These are phyloP conservation scores for Sporothrix luriei DNA, from an alignment of 2,329 filamentous ascomycete genomes.

Conservation along the genomic window DNA sequence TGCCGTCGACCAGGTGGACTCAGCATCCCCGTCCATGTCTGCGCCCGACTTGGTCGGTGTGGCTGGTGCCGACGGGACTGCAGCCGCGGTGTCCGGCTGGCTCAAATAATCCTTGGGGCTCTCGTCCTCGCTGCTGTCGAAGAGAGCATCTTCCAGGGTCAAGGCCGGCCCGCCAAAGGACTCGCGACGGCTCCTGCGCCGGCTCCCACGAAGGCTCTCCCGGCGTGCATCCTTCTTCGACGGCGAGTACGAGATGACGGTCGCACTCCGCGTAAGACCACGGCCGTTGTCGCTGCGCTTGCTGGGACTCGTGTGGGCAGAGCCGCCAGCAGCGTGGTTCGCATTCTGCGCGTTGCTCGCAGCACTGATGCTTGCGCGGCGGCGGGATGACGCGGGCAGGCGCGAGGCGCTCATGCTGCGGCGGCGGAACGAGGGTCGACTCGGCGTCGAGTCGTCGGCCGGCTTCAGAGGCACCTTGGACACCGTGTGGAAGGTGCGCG, in stretches of 20 bases:
- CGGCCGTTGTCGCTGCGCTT: conserved; percentile 1
- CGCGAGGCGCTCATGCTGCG: conserved; percentile 56
- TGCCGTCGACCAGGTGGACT: conserved; percentile 55
- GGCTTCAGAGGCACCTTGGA: conserved; percentile 76
- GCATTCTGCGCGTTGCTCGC: background rate
- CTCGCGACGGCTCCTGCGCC: conserved; percentile 38
- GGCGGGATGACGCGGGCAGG: conserved; percentile 47
- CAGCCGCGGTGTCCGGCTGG: background rate
- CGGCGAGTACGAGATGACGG: conserved; percentile 59
- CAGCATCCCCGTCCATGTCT: conserved; percentile 33
- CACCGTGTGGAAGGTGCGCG: conserved; percentile 68
- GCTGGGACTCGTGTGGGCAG: conserved; percentile 5
- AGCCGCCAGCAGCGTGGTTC: background rate
- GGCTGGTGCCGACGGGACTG: conserved; percentile 40
- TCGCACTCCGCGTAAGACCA: conserved; percentile 53
- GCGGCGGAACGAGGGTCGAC: conserved; percentile 51
- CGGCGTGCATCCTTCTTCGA: conserved; percentile 45
- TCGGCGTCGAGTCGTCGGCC: conserved; percentile 58
- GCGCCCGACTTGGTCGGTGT: conserved; percentile 51
- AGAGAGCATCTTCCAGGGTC: conserved; percentile 34
- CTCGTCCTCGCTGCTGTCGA: conserved; percentile 28
- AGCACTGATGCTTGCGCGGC: conserved; percentile 39
- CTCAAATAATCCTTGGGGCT: background rate
- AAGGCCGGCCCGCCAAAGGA: conserved; percentile 28
- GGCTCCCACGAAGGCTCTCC: conserved; percentile 37